These are phyloP conservation scores for Achaetomiella virescens DNA, from an alignment of 495 filamentous ascomycete species.

Conservation along the genomic window DNA sequence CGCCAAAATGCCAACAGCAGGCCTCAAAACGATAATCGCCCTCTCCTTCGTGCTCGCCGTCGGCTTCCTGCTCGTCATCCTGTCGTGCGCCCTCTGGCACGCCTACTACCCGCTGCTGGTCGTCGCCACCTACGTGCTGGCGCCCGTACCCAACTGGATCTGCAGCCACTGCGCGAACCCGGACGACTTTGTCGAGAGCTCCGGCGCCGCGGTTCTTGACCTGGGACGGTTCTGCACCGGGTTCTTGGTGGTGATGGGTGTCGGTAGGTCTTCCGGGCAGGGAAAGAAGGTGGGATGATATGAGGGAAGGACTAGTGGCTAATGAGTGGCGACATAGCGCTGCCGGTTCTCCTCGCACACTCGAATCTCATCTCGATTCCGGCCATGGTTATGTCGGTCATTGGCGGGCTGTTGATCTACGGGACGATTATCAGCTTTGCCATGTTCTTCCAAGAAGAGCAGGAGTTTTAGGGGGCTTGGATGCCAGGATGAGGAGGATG, in stretches of 20 bases:
- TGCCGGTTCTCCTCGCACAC: constrained; percentile 88
- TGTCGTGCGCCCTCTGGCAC: constrained; percentile 89
- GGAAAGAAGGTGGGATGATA: not conserved
- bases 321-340: constrained; percentile 48
- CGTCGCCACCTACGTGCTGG: constrained; percentile 89
- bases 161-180: constrained; percentile 80
- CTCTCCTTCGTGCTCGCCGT: constrained; percentile 98
- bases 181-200: constrained; percentile 93
- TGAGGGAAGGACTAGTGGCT: constrained; percentile 5
- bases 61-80: constrained; percentile 97
- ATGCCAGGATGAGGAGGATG: not conserved
- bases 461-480: constrained; percentile 56
- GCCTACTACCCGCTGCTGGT: constrained; percentile 92
- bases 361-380: constrained; percentile 67
- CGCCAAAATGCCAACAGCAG: constrained; percentile 67
- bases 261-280: constrained; percentile 59
- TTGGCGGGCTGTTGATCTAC: constrained; percentile 91
- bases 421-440: constrained; percentile 95
- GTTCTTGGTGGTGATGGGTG: constrained; percentile 95
- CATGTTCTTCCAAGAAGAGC: constrained; percentile 96
- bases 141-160: constrained; percentile 93
- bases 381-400: constrained; percentile 94
- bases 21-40: constrained; percentile 96
- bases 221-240: constrained; percentile 93
- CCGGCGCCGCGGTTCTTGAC: constrained; percentile 74